Percentiles rank a stretch among this genome's conserved stretches.
Conservation (phyloP, 164 flowering plant genomes). For the Dillenia turbinata region DNA sequence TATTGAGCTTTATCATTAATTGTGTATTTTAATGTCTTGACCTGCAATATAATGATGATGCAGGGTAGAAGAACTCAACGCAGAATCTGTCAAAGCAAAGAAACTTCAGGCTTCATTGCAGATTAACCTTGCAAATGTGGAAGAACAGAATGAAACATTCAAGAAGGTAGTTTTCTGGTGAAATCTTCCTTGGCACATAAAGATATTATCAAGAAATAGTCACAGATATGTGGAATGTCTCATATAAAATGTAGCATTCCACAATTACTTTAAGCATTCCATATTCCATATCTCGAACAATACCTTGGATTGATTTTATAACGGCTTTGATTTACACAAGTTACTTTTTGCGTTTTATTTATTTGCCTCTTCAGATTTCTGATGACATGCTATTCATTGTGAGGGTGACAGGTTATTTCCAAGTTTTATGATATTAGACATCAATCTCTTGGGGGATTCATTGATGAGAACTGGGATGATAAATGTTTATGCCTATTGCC, state of each 20-base stretch:
- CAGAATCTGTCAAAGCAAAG: constrained; percentile 41
- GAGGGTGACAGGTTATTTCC: constrained; percentile 45
- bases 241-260: too few relatives aligned
- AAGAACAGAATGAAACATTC: constrained; percentile 40
- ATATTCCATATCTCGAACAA: too few relatives aligned
- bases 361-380: too few relatives aligned
- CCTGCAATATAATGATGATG: constrained; percentile 3
- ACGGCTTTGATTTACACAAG: too few relatives aligned
- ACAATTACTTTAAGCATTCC: too few relatives aligned
- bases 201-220: too few relatives aligned
- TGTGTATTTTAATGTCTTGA: not conserved
- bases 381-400: too few relatives aligned
- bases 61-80: constrained; percentile 66
- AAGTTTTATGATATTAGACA: constrained; percentile 77
- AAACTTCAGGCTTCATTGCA: constrained; percentile 28
- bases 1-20: too few relatives aligned
- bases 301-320: too few relatives aligned
- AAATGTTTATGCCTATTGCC: constrained; percentile 55
- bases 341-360: too few relatives aligned
- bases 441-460: constrained; percentile 20
- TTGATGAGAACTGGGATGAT: constrained; percentile 46
- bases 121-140: constrained; percentile 37
- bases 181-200: too few relatives aligned
- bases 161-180: constrained; percentile 41
- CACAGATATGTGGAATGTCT: too few relatives aligned